Base-by-base conservation (phyloP, 768 basidiomycete species). In the Leucocoprinus birnbaumii region DNA sequence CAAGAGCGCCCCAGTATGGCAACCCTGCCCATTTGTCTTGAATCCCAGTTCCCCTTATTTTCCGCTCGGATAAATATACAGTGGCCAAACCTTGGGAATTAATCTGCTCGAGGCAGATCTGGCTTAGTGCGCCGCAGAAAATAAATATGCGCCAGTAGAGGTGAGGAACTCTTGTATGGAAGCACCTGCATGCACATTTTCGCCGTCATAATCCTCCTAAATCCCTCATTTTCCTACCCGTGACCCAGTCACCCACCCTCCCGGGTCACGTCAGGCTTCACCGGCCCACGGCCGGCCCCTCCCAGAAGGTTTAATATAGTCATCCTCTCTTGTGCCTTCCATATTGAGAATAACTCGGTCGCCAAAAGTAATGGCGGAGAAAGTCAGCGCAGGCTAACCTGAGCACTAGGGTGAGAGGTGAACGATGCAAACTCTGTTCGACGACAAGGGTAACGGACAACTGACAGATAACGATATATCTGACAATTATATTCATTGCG, bases 61-160 rank as follows among this genome's bases (percentile, higher is more conserved):
- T 62, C 61, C 62, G 53, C 59, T 58, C 60, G 60, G 59, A 59
- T 62, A 66, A 64, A 66, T 60, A 49, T 55, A 55, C 40, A 38
- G 22, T n/a, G 46, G 34, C 38, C 46, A 47, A 13, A 21, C 35
- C 53, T 55, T 55, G 53, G 54, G 66, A 65, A 65, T 62, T 69
- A 68, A 64, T 60, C 47, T 55, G 42, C 40, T 55, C 54, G 48
- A 49, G 40, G 54, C 54, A 55, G 47, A 55, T 55, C 54, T 55
- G 54, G 54, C 41, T 55, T 55, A 55, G 54, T 49, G 47, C 54
- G 54, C 54, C 47, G 54, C 54, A 55, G 47, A 55, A 48, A 55
- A 55, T 55, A 55, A 55, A 55, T 48, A 48, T 55, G 54, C 54
- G 54, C 54, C 48, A 48, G 47, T 24, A 43, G 18, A 49, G 41